Evolutionary conservation across 129 eudicot genomes (phyloP).

Genomic region (Centrapalus pauciflorus): DNA sequence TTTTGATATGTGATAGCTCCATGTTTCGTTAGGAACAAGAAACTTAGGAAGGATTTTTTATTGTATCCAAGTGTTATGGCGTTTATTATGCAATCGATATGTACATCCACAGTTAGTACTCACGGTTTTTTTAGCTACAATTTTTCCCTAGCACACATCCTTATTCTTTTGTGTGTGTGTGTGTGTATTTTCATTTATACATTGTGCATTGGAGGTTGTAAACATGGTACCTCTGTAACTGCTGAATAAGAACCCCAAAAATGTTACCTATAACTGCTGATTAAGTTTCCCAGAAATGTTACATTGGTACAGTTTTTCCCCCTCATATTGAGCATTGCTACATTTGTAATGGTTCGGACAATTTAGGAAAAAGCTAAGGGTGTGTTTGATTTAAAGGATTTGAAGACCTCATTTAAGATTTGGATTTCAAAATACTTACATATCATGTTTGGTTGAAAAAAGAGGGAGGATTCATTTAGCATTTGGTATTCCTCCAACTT

Average conservation of each 20-base stretch:
- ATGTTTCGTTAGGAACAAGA: constrained; percentile 6
- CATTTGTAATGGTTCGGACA: background rate
- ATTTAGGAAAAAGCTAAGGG: background rate
- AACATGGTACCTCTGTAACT: background rate
- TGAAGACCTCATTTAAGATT: no score
- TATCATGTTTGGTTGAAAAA: no score
- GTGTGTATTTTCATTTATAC: background rate
- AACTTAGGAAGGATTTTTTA: background rate
- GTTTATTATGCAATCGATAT: background rate
- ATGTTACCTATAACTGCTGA: no score
- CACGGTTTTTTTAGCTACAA: no score
- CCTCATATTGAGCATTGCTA: background rate
- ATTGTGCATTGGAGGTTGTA: background rate
- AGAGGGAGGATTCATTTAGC: no score
- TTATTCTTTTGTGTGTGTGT: background rate
- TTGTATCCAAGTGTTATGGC: constrained; percentile 1
- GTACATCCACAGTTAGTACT: constrained; percentile 1
- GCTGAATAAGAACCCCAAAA: background rate
- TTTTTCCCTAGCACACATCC: no score
- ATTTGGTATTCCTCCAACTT: no score
- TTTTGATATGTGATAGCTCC: background rate
- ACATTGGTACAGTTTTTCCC: no score
- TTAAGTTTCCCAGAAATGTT: no score
- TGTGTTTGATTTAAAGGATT: no score
- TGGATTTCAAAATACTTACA: no score